Conservation (phyloP, 2,329 filamentous ascomycete genomes). For the Chrysoporthe deuterocubensis region DNA sequence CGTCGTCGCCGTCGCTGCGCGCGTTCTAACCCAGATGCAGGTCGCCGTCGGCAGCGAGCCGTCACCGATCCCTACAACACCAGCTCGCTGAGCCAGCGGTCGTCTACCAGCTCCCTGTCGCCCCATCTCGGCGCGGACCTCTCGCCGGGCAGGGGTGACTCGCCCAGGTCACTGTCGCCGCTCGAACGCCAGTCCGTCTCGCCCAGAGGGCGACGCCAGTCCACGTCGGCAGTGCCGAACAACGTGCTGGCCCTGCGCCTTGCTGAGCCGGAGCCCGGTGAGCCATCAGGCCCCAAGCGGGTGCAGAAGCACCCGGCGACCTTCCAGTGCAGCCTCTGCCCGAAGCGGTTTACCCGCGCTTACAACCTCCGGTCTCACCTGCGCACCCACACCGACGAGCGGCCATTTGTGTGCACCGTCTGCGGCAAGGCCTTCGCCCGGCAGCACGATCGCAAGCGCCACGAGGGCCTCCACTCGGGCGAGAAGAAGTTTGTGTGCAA, state of each 20-base stretch:
- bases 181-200: constrained; percentile 55
- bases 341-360: constrained; percentile 93
- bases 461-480: constrained; percentile 93
- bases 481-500: constrained; percentile 99
- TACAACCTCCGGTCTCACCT: constrained; percentile 96
- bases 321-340: constrained; percentile 91
- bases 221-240: constrained; percentile 65
- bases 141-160: constrained; percentile 47
- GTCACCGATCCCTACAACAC: constrained; percentile 65
- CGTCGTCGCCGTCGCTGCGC: too few relatives aligned
- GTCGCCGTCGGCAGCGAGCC: constrained; percentile 55
- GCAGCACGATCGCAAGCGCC: constrained; percentile 95
- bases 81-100: constrained; percentile 46
- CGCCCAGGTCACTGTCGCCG: constrained; percentile 62
- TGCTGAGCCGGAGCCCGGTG: constrained; percentile 84
- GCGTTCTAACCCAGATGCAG: constrained; percentile 37
- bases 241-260: constrained; percentile 83
- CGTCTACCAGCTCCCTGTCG: constrained; percentile 50
- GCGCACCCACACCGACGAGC: constrained; percentile 94
- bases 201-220: constrained; percentile 60
- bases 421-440: constrained; percentile 97
- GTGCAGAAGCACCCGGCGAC: constrained; percentile 97
- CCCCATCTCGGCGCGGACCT: constrained; percentile 54
- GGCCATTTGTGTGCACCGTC: constrained; percentile 95
- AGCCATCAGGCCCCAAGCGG: constrained; percentile 69